Conservation (phyloP, 2,329 filamentous ascomycete species). For the Monosporascus sp. region DNA sequence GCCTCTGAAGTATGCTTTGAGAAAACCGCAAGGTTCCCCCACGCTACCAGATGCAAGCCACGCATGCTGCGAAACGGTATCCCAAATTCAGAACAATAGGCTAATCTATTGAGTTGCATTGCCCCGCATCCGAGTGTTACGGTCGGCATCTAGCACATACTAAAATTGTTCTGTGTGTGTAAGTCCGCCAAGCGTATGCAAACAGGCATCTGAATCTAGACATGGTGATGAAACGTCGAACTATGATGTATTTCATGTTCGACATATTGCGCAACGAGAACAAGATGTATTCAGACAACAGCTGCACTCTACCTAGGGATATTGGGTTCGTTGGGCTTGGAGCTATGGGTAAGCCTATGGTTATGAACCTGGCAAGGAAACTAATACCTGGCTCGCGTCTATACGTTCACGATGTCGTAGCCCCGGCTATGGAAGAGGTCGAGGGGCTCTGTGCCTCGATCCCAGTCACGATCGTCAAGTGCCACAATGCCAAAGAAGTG, state of each 20-base stretch:
- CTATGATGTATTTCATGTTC: background rate
- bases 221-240: no score
- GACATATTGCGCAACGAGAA: background rate
- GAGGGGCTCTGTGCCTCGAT: constrained; percentile 37
- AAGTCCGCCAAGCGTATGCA: background rate
- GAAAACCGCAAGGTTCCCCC: background rate
- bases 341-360: constrained; percentile 52
- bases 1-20: no score
- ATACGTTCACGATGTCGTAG: constrained; percentile 44
- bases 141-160: background rate
- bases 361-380: constrained; percentile 43
- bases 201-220: background rate
- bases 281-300: background rate
- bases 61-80: background rate
- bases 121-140: background rate
- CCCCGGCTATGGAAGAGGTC: constrained; percentile 37
- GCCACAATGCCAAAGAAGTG: constrained; percentile 40
- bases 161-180: background rate
- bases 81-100: background rate
- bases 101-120: background rate
- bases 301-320: background rate
- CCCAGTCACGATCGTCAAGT: constrained; percentile 32
- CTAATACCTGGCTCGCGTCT: constrained; percentile 36
- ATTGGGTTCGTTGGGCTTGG: constrained; percentile 47
- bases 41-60: background rate